Evolutionary conservation across 129 eudicot species (phyloP).

Genomic region (Chrysanthemum lavandulifolium): DNA sequence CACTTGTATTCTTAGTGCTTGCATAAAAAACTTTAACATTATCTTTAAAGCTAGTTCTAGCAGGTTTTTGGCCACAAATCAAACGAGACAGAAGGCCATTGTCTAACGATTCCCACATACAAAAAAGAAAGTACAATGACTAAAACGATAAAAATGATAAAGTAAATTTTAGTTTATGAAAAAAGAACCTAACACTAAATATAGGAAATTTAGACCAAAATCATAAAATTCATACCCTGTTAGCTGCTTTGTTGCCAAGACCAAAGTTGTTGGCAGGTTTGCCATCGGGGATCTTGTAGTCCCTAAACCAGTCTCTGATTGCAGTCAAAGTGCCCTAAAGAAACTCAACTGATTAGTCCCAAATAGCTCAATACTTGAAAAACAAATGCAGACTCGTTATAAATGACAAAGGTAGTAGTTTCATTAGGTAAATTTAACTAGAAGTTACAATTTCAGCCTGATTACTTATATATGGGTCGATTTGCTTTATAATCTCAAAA

Average conservation of each 20-base stretch:
- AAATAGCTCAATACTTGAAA: neutral
- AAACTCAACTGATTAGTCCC: conserved; percentile 24
- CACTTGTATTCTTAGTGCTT: too few relatives aligned
- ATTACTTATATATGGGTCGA: neutral
- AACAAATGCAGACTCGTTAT: neutral
- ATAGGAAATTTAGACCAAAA: neutral
- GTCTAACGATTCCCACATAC: too few relatives aligned
- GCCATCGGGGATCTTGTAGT: conserved; percentile 99
- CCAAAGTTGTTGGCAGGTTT: conserved; percentile 98
- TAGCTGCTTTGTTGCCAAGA: conserved; percentile 93
- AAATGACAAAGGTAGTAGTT: neutral
- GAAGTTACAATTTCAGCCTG: neutral
- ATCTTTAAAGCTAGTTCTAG: too few relatives aligned
- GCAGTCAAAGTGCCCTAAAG: conserved; percentile 92
- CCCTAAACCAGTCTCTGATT: conserved; percentile 99
- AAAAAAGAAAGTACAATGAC: too few relatives aligned
- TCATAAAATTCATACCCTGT: conserved; percentile 56
- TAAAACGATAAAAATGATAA: too few relatives aligned
- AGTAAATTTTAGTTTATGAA: too few relatives aligned
- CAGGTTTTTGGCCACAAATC: too few relatives aligned
- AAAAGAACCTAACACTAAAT: too few relatives aligned
- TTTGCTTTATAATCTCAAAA: neutral
- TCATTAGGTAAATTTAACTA: neutral
- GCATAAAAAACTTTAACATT: too few relatives aligned
- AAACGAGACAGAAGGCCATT: too few relatives aligned